These are phyloP conservation scores for Dionaea muscipula DNA, from an alignment of 179 eudicot genomes.

Conservation along the genomic window DNA sequence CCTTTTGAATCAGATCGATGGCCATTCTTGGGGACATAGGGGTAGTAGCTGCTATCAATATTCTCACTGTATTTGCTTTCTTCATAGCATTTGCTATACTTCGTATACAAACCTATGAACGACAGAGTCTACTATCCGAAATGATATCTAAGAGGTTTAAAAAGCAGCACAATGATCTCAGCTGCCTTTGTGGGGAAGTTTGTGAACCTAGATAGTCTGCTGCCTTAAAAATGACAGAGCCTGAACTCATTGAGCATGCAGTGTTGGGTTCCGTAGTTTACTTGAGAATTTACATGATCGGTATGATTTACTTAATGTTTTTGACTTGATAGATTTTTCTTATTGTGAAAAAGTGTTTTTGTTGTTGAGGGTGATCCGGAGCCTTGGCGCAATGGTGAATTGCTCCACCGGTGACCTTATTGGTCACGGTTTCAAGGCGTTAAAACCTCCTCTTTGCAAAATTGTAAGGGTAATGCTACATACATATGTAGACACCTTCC, in stretches of 20 bases:
- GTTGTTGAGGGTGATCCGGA: too few relatives aligned
- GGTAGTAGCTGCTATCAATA: conserved; percentile 56
- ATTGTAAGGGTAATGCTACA: too few relatives aligned
- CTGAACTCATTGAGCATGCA: conserved; percentile 78
- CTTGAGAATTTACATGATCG: conserved; percentile 64
- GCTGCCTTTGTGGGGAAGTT: conserved; percentile 47
- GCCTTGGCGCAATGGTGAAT: too few relatives aligned
- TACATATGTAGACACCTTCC: too few relatives aligned
- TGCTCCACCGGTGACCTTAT: too few relatives aligned
- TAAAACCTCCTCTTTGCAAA: too few relatives aligned
- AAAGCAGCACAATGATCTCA: conserved; percentile 47
- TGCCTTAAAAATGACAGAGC: conserved; percentile 72
- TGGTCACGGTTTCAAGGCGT: too few relatives aligned
- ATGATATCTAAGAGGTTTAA: conserved; percentile 72
- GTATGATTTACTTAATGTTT: not conserved
- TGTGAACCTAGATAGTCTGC: conserved; percentile 76
- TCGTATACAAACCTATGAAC: conserved; percentile 74
- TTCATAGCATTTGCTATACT: conserved; percentile 60
- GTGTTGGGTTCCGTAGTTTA: conserved; percentile 82
- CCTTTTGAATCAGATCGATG: conserved; percentile 26
- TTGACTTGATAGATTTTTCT: too few relatives aligned
- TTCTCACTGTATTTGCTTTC: conserved; percentile 47
- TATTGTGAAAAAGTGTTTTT: too few relatives aligned
- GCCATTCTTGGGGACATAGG: conserved; percentile 51
- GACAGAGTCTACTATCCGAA: conserved; percentile 86